Evolutionary conservation across 805 yeast genomes (phyloP).

Genomic region (Yamadazyma akitaensis): DNA sequence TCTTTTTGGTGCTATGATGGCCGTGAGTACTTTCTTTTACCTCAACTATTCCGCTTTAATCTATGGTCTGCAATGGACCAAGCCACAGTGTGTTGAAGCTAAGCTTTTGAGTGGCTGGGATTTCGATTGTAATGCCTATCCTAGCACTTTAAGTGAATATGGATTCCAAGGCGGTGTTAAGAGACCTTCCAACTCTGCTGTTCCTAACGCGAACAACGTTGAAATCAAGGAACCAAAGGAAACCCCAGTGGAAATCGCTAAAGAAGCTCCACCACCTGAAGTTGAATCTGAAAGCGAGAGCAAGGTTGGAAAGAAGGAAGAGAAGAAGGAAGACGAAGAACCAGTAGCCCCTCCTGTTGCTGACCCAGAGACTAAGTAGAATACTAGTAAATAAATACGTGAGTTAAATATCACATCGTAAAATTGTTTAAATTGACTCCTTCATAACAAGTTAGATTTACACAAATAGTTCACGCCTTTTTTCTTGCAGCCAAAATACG

Average conservation of each 20-base stretch:
- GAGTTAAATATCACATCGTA: background rate
- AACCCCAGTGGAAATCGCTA: slow-evolving; percentile 15
- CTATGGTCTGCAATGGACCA: slow-evolving; percentile 81
- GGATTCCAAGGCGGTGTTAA: slow-evolving; percentile 7
- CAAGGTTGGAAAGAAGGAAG: slow-evolving; percentile 3
- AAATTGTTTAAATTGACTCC: no score
- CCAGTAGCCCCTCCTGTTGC: slow-evolving; percentile 9
- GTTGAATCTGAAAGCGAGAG: slow-evolving; percentile 2
- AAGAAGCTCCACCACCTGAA: slow-evolving; percentile 2
- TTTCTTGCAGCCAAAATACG: no score
- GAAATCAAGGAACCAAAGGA: slow-evolving; percentile 23
- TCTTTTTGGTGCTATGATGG: slow-evolving; percentile 47
- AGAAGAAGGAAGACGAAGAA: slow-evolving; percentile 8
- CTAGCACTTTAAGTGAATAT: slow-evolving; percentile 27
- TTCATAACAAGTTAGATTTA: no score
- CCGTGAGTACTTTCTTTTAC: slow-evolving; percentile 53
- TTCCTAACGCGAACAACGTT: slow-evolving; percentile 17
- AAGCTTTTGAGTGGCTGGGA: slow-evolving; percentile 76
- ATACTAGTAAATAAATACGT: background rate
- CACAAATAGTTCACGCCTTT: no score
- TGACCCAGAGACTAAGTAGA: slow-evolving; percentile 12
- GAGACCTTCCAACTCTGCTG: slow-evolving; percentile 11
- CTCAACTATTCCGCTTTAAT: slow-evolving; percentile 65
- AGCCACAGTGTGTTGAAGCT: slow-evolving; percentile 56
- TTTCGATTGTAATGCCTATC: slow-evolving; percentile 70